Evolutionary conservation across 2,329 filamentous ascomycete species (phyloP), one percentile per base, ranked within the genome.

Genomic region (Aspergillus sp.): DNA sequence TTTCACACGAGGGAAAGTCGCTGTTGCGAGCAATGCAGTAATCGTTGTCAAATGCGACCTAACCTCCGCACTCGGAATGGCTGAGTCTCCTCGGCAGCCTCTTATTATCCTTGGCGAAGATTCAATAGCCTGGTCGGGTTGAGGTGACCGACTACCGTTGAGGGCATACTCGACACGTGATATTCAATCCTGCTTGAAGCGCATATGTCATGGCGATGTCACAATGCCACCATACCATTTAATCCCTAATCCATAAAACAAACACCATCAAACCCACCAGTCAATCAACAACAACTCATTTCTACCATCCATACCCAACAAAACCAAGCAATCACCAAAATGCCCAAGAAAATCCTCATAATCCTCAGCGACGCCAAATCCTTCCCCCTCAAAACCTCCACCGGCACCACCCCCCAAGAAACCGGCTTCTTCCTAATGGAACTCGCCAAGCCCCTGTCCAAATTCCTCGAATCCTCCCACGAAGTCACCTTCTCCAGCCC

Each of bases 401-500:
- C 49, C 25, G 54, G 58, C 20, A 49, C 48, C 7, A 50, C 62
- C 47, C 47, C 62, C 23, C 59, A 66, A 45, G 63, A 62, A 3
- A 56, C 62, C 0, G 67, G 66, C 10, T 69, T 63, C 55, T 69
- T 70, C 55, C 63, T 72, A 41, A 66, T 66, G 51, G 68, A 70
- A 48, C 62, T 70, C 7, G 67, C 67, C 30, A 67, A 69, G 48
- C 66, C 68, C 0, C 59, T 72, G 2, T 50, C 60, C 7, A 65
- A 64, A 22, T 55, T 70, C 13, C 66, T 72, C 30, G 61, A 65
- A 5, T 56, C 59, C 22, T 64, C 63, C 15, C 70, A 72, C 54
- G 66, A 74, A 56, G 63, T 74, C 20, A 73, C 69, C 9, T 75
- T 75, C 51, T 68, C 72, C n/a, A 72, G 70, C 0, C 72, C 73